Evolutionary conservation across 257 asterid genomes (phyloP).

Genomic region (Nicotiana otophora): DNA sequence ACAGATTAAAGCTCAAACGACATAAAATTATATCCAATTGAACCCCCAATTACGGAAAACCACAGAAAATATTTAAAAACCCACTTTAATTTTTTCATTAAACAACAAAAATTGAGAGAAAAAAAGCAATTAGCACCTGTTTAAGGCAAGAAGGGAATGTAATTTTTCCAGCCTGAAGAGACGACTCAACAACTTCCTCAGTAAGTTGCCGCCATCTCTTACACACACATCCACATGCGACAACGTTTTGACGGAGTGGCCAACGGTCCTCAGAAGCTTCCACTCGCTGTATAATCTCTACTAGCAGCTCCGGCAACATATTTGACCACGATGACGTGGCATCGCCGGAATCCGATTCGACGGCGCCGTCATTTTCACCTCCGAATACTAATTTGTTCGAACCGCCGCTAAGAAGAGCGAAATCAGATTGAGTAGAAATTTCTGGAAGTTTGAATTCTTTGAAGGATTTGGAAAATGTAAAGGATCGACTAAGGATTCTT

Average conservation of each 20-base stretch:
- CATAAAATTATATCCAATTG: not conserved
- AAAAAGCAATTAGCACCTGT: constrained; percentile 40
- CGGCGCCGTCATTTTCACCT: constrained; percentile 23
- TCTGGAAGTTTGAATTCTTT: constrained; percentile 33
- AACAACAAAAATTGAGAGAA: not conserved
- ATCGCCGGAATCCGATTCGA: constrained; percentile 15
- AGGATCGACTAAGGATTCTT: constrained; percentile 56
- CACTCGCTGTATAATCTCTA: constrained; percentile 66
- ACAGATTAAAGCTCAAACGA: not conserved
- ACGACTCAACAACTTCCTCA: constrained; percentile 52
- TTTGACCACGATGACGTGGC: constrained; percentile 50
- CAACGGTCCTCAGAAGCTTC: constrained; percentile 69
- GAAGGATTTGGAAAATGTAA: constrained; percentile 52
- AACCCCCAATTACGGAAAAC: not conserved
- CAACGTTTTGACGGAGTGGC: constrained; percentile 86
- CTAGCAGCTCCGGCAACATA: constrained; percentile 80
- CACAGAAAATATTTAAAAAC: not conserved
- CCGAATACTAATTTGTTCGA: constrained; percentile 17
- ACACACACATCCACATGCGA: constrained; percentile 87
- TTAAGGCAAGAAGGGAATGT: constrained; percentile 88
- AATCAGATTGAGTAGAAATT: constrained; percentile 1
- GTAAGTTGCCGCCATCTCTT: constrained; percentile 86
- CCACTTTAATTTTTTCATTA: not conserved
- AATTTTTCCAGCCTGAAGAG: constrained; percentile 49
- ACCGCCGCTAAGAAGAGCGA: not conserved